These are phyloP conservation scores for Drechslerella dactyloides DNA, from an alignment of 2,329 filamentous ascomycete genomes.

Conservation along the genomic window DNA sequence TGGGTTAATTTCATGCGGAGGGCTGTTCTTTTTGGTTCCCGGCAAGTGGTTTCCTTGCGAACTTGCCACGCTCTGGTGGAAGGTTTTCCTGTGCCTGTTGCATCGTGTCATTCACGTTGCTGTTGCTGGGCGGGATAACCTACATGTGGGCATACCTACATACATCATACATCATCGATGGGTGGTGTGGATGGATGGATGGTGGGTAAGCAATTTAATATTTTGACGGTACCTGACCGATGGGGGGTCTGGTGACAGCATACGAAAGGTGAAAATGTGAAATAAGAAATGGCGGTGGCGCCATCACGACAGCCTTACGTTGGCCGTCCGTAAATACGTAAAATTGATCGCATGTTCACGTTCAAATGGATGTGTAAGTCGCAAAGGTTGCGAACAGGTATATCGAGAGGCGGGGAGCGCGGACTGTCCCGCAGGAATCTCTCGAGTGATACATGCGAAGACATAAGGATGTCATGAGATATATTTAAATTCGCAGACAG, in stretches of 20 bases:
- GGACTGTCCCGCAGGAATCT: too few species aligned
- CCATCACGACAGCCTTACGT: constrained; percentile 2
- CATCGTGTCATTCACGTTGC: neutral
- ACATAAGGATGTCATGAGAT: too few species aligned
- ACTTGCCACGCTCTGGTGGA: constrained; percentile 3
- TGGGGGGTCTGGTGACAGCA: constrained; percentile 2
- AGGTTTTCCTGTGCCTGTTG: neutral
- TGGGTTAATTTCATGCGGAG: constrained; percentile 2
- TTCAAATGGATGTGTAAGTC: too few species aligned
- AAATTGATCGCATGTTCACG: too few species aligned
- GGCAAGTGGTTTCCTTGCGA: neutral
- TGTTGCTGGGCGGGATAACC: neutral
- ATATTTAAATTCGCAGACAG: too few species aligned
- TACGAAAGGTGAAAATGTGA: neutral
- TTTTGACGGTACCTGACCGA: neutral
- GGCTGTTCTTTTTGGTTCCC: neutral
- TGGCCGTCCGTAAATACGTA: too few species aligned
- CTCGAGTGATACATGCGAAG: too few species aligned
- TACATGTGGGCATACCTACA: too few species aligned
- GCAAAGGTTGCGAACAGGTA: too few species aligned
- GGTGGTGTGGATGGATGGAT: neutral
- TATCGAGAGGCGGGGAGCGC: too few species aligned
- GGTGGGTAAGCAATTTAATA: neutral
- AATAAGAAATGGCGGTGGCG: neutral
- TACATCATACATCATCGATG: too few species aligned